phyloP scores from a whole-genome alignment of 164 flowering plant species.

The Nymphaea colorata region DNA sequence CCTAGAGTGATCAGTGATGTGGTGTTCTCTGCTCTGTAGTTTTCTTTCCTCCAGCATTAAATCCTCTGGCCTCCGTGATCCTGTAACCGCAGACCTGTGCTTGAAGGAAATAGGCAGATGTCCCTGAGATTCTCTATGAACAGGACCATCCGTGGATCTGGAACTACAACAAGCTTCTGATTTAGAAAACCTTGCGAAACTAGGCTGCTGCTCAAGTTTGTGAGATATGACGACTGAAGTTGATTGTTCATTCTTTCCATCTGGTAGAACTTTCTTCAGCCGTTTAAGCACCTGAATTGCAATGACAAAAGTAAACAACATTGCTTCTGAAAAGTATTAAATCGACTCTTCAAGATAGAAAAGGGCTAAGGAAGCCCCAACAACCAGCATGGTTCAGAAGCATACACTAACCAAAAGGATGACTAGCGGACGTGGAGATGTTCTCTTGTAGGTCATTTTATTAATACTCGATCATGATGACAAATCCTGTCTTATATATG shows the following conservation, averaged over 20 bases:
- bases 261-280: constrained; percentile 1
- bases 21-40: not conserved
- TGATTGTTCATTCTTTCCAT: not conserved
- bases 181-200: not conserved
- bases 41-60: not conserved
- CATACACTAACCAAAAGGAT: not conserved
- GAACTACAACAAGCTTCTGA: not conserved
- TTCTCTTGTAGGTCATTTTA: not conserved
- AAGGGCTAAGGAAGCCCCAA: not conserved
- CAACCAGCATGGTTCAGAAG: not conserved
- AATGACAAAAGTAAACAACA: not conserved
- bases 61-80: not conserved
- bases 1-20: not conserved
- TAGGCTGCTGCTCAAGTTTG: not conserved
- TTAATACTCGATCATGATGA: not conserved
- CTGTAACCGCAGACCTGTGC: not conserved
- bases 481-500: too few relatives aligned
- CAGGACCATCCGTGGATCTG: not conserved
- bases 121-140: not conserved
- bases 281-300: constrained; percentile 2
- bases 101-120: not conserved
- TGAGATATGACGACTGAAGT: not conserved
- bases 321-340: not conserved
- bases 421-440: not conserved
- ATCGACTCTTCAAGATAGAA: not conserved